These are phyloP conservation scores for Raphanus sativus DNA, from an alignment of 345 rosid species.

Conservation along the genomic window DNA sequence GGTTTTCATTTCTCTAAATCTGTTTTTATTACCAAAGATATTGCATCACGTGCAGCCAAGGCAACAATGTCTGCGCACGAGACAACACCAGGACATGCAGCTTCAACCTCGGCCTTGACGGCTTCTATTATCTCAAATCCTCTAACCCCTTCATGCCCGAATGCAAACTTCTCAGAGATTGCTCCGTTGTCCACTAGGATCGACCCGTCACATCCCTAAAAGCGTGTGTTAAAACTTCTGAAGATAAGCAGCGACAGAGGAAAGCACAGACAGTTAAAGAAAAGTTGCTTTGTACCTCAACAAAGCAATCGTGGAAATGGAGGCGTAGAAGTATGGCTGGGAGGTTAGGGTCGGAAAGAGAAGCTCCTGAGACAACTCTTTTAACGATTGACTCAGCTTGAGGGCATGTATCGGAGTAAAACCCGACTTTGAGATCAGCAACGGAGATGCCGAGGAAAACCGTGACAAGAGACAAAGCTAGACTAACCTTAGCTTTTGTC, in stretches of 20 bases:
- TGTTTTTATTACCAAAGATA: slow-evolving; percentile 45
- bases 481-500: slow-evolving; percentile 20
- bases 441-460: slow-evolving; percentile 18
- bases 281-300: slow-evolving; percentile 49
- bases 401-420: slow-evolving; percentile 61
- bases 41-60: slow-evolving; percentile 83
- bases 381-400: slow-evolving; percentile 60
- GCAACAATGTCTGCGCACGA: slow-evolving; percentile 86
- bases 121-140: slow-evolving; percentile 59
- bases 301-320: slow-evolving; percentile 91
- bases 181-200: slow-evolving; percentile 60
- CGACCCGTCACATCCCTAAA: slow-evolving; percentile 88
- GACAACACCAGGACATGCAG: slow-evolving; percentile 63
- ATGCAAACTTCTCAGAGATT: slow-evolving; percentile 60
- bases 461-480: slow-evolving; percentile 33
- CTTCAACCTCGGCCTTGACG: slow-evolving; percentile 61
- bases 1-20: neutral
- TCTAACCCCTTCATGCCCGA: slow-evolving; percentile 67
- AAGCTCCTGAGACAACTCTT: slow-evolving; percentile 48
- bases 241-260: neutral
- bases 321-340: slow-evolving; percentile 69
- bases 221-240: neutral
- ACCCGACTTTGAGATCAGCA: slow-evolving; percentile 60
- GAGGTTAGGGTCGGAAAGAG: slow-evolving; percentile 39
- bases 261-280: no score